A percentile compares a stretch with the other conserved stretches of the same genome.
phyloP scores from a whole-genome alignment of 495 filamentous ascomycete genomes.

The Penicillium chermesinum region DNA sequence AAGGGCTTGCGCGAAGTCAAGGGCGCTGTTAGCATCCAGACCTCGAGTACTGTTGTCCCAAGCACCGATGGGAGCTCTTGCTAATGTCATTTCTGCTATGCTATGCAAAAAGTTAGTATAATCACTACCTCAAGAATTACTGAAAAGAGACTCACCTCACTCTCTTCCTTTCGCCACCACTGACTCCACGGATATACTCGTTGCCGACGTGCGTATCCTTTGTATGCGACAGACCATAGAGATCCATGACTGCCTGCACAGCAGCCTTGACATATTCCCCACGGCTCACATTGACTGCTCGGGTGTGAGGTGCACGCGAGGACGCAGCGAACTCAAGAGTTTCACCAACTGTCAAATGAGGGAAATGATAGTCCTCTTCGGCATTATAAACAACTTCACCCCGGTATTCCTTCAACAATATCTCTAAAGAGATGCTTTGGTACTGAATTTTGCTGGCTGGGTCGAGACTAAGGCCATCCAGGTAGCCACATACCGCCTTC shows the following conservation, averaged over 20 bases:
- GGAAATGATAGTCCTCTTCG: slow-evolving; percentile 58
- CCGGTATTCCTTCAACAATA: slow-evolving; percentile 58
- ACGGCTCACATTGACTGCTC: slow-evolving; percentile 29
- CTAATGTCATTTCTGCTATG: slow-evolving; percentile 66
- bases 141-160: too few species aligned
- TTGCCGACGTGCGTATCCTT: slow-evolving; percentile 74
- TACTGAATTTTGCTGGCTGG: slow-evolving; percentile 58
- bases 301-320: slow-evolving; percentile 31
- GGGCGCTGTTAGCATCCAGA: slow-evolving; percentile 70
- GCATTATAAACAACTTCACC: slow-evolving; percentile 54
- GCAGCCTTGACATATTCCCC: slow-evolving; percentile 57
- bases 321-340: slow-evolving; percentile 54
- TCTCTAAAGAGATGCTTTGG: slow-evolving; percentile 46
- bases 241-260: slow-evolving; percentile 71
- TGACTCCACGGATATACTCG: slow-evolving; percentile 72
- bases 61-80: slow-evolving; percentile 64
- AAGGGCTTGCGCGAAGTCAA: slow-evolving; percentile 70
- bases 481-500: slow-evolving; percentile 65
- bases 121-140: too few species aligned
- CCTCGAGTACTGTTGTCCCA: slow-evolving; percentile 80
- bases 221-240: slow-evolving; percentile 71
- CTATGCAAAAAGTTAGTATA: too few species aligned
- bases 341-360: slow-evolving; percentile 55
- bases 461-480: slow-evolving; percentile 57
- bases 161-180: slow-evolving; percentile 80